These are phyloP conservation scores for Globisporangium perplexum DNA, from an alignment of 352 stramenopile species.

Conservation along the genomic window DNA sequence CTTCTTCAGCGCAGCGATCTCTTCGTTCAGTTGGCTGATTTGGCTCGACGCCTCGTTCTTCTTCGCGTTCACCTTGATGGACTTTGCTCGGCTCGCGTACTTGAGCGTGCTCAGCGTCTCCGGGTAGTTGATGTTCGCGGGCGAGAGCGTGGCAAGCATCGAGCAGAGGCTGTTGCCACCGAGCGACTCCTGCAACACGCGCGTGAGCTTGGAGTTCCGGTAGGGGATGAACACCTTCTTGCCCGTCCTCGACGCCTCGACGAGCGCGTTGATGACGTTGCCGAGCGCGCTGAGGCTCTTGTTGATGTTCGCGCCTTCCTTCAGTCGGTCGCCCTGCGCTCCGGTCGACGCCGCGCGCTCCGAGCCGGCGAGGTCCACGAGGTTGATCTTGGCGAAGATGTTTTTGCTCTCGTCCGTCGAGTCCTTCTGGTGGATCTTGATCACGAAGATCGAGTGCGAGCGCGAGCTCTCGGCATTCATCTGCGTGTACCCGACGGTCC, in stretches of 20 bases:
- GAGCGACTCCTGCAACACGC: constrained; percentile 89
- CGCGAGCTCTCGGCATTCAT: constrained; percentile 93
- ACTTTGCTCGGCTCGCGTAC: constrained; percentile 93
- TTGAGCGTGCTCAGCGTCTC: constrained; percentile 95
- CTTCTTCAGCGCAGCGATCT: constrained; percentile 86
- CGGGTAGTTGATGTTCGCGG: constrained; percentile 93
- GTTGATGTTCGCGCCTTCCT: constrained; percentile 95
- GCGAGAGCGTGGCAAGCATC: constrained; percentile 93
- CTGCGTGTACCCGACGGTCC: constrained; percentile 83
- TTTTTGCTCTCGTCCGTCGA: constrained; percentile 76
- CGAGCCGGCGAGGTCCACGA: constrained; percentile 92
- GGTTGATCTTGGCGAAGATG: constrained; percentile 91
- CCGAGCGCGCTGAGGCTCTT: constrained; percentile 90
- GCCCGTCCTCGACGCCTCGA: constrained; percentile 66
- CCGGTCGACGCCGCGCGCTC: constrained; percentile 89
- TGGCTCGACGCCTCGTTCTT: constrained; percentile 91
- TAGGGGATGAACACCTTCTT: constrained; percentile 93
- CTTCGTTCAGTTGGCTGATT: constrained; percentile 88
- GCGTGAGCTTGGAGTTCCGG: constrained; percentile 93
- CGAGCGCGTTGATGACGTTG: constrained; percentile 92
- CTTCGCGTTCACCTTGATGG: constrained; percentile 92
- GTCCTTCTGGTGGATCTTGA: constrained; percentile 94
- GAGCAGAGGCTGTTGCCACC: constrained; percentile 93
- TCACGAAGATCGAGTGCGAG: constrained; percentile 96
- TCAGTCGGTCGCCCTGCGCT: constrained; percentile 85